Conservation (phyloP, 2,329 filamentous ascomycete species). For the Thermothelomyces thermophilus region DNA sequence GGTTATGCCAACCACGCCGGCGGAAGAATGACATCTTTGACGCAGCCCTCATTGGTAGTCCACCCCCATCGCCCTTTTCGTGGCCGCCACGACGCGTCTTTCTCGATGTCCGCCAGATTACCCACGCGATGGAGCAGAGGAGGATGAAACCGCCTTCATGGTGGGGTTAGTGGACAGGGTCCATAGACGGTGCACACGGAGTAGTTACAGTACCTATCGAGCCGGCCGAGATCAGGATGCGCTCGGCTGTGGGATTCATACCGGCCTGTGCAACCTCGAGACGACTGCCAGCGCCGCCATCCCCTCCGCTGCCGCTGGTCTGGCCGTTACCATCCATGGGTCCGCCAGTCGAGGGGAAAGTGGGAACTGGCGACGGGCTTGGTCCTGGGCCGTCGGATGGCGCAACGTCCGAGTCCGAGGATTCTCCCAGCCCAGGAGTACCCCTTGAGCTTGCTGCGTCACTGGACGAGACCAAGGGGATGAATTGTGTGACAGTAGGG, state of each 20-base stretch:
- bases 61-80: slow-evolving; percentile 13
- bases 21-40: slow-evolving; percentile 33
- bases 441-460: neutral
- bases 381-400: neutral
- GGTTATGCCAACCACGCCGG: slow-evolving; percentile 27
- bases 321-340: neutral
- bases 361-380: slow-evolving; percentile 3
- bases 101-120: slow-evolving; percentile 36
- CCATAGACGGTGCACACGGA: neutral
- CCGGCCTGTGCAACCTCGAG: slow-evolving; percentile 11
- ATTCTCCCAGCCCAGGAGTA: neutral
- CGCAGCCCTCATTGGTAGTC: slow-evolving; percentile 21
- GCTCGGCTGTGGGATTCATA: slow-evolving; percentile 26
- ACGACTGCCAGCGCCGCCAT: neutral
- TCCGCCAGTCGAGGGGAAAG: slow-evolving; percentile 9
- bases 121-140: slow-evolving; percentile 39
- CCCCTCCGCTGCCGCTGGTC: neutral
- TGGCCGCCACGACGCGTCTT: slow-evolving; percentile 28
- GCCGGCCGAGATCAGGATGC: slow-evolving; percentile 29
- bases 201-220: slow-evolving; percentile 29
- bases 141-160: slow-evolving; percentile 39
- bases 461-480: slow-evolving; percentile 9
- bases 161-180: slow-evolving; percentile 5
- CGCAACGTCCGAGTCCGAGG: neutral
- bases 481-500: slow-evolving; percentile 10